Base-by-base conservation (phyloP, 208 protist species). In the Angomonas ambiguus region DNA sequence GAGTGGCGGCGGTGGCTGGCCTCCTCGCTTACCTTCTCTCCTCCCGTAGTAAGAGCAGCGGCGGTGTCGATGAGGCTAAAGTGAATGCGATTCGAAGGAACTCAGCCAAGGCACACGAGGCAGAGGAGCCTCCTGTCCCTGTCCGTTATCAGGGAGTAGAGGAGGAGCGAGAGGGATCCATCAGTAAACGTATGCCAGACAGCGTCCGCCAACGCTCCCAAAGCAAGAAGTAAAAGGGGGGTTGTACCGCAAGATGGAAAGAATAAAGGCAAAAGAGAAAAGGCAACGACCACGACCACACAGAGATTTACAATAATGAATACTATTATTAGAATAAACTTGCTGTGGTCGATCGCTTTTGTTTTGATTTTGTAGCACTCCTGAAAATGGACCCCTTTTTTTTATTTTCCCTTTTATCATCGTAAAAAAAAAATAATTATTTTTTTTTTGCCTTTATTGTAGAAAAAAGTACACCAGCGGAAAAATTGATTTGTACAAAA, bases 171-270 rank as follows among this genome's bases (percentile, higher is more conserved):
- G 27, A 67, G 28, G 4, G 45, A 31, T 67, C 62, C 25, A 58
- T 67, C 62, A 67, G 56, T 49, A 67, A 67, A 51, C 62, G 62
- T 18, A 67, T 67, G 62, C 62, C 62, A 10, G 62, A 67, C 25
- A 67, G 62, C 48, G 62, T 67, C 45, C 62, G 62, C 30, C 28
- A 67, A 49, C 56, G 38, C 38, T 45, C 38, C 38, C 38, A 45
- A 16, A 16, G 38, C 38, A 45, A 16, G 16, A 45, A 45, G 38
- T 45, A 45, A 16, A 45, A 45, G 16, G n/a, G n/a, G n/a, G n/a
- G n/a, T n/a, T n/a, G n/a, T n/a, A n/a, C n/a, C n/a, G n/a, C n/a
- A n/a, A n/a, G n/a, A n/a, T n/a, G n/a, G n/a, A n/a, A n/a, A n/a
- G n/a, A n/a, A n/a, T n/a, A n/a, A n/a, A n/a, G n/a, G n/a, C n/a